phyloP scores from a whole-genome alignment of 2,329 filamentous ascomycete species.

The Verticillium nonalfalfae region DNA sequence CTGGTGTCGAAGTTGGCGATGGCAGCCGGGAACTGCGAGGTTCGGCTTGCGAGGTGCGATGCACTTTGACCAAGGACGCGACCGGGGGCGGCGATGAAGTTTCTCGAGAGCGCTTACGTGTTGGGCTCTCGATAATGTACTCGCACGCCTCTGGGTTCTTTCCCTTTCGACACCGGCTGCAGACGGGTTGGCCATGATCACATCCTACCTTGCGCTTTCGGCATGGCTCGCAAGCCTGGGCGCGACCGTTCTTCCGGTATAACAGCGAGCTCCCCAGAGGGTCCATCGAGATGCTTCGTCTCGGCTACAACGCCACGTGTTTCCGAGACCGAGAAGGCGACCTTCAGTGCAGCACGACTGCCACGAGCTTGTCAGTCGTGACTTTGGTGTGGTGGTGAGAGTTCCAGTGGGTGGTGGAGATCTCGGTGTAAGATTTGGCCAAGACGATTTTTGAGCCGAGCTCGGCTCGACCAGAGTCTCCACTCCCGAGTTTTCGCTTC shows the following conservation, averaged over 20 bases:
- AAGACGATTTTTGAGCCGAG: too few species aligned
- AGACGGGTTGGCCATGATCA: conserved; percentile 31
- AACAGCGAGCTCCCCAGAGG: background rate
- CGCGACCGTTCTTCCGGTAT: background rate
- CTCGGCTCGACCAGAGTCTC: too few species aligned
- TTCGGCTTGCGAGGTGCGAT: background rate
- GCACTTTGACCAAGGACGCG: background rate
- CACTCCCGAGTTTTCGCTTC: too few species aligned
- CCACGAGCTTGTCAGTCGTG: too few species aligned
- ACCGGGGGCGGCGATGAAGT: background rate
- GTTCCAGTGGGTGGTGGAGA: too few species aligned
- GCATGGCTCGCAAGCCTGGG: conserved; percentile 22
- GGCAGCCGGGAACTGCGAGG: background rate
- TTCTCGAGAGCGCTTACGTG: background rate
- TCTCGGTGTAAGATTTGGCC: too few species aligned
- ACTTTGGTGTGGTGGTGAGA: too few species aligned
- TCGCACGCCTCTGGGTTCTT: background rate
- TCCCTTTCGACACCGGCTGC: conserved; percentile 25
- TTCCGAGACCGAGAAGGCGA: background rate
- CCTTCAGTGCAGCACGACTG: too few species aligned
- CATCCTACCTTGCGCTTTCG: conserved; percentile 33
- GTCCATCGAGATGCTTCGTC: background rate
- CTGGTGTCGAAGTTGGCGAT: background rate
- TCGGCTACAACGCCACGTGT: background rate
- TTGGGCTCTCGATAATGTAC: background rate